Percentiles rank a stretch among this genome's conserved stretches.
phyloP scores from a whole-genome alignment of 1,284 basidiomycete species.

The Leccinum cinnamomeum region DNA sequence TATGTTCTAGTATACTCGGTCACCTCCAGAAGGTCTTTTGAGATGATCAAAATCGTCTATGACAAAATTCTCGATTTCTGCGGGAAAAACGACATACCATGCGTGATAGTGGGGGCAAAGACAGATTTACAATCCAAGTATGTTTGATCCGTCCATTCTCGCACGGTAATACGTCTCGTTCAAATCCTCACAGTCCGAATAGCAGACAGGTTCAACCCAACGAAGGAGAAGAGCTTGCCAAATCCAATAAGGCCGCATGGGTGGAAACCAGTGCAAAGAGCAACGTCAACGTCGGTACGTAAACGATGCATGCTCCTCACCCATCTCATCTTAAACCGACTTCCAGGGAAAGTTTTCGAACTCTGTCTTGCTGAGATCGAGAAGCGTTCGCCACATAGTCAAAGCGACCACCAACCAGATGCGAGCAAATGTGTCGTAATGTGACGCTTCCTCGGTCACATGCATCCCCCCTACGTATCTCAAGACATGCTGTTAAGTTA shows the following conservation, averaged over 20 bases:
- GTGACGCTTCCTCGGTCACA: slow-evolving; percentile 44
- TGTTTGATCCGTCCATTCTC: slow-evolving; percentile 27
- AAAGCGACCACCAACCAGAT: slow-evolving; percentile 56
- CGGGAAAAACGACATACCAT: slow-evolving; percentile 87
- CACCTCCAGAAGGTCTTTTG: slow-evolving; percentile 88
- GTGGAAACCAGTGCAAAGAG: slow-evolving; percentile 90
- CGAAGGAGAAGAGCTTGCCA: slow-evolving; percentile 79
- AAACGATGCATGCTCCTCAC: slow-evolving; percentile 1
- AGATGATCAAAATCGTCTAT: slow-evolving; percentile 94
- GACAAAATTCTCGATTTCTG: slow-evolving; percentile 98
- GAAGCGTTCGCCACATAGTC: slow-evolving; percentile 60
- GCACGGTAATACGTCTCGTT: slow-evolving; percentile 18
- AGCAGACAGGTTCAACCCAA: slow-evolving; percentile 74
- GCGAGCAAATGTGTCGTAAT: slow-evolving; percentile 66
- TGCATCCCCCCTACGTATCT: slow-evolving; percentile 7
- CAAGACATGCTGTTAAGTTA: slow-evolving; percentile 22
- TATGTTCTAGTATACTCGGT: slow-evolving; percentile 95
- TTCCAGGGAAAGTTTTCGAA: slow-evolving; percentile 83
- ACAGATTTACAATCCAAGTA: slow-evolving; percentile 77
- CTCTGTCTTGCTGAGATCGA: slow-evolving; percentile 87
- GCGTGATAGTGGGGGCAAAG: slow-evolving; percentile 97
- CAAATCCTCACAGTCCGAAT: slow-evolving; percentile 28
- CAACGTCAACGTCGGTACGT: slow-evolving; percentile 85
- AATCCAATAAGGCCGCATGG: slow-evolving; percentile 73
- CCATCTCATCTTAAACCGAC: slow-evolving; percentile 11